Evolutionary conservation across 768 basidiomycete species (phyloP).

Genomic region (Phanerodontia chrysosporium): DNA sequence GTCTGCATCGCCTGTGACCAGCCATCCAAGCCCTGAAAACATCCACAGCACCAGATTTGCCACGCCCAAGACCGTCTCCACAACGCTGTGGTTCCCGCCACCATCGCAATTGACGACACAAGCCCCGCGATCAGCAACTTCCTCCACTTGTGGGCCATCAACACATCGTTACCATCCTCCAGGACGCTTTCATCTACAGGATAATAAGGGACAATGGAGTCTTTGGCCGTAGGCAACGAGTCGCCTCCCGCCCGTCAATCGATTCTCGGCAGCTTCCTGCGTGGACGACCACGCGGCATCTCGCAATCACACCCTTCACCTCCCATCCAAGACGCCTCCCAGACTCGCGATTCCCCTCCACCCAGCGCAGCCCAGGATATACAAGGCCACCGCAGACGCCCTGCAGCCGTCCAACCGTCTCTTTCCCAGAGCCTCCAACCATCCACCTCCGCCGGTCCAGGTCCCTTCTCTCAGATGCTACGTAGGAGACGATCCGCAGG

Average conservation of each 20-base stretch:
- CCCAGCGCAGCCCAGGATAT: constrained; percentile 29
- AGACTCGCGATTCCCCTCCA: constrained; percentile 39
- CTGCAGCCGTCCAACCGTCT: constrained; percentile 30
- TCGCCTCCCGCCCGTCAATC: constrained; percentile 46
- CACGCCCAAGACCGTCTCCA: neutral
- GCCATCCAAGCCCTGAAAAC: neutral
- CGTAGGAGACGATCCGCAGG: constrained; percentile 64
- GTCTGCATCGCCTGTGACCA: neutral
- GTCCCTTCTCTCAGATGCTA: constrained; percentile 56
- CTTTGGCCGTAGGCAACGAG: constrained; percentile 23
- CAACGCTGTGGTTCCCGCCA: neutral
- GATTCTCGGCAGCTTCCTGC: constrained; percentile 70
- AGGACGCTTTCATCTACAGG: neutral
- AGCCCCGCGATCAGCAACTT: neutral
- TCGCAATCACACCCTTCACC: constrained; percentile 52
- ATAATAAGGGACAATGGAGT: constrained; percentile 23
- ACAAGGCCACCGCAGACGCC: constrained; percentile 35
- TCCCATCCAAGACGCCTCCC: constrained; percentile 32
- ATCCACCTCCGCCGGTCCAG: constrained; percentile 31
- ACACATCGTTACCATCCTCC: neutral
- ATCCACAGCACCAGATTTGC: neutral
- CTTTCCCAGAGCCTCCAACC: constrained; percentile 30
- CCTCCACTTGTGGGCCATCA: neutral
- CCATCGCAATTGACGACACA: neutral
- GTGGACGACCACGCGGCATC: constrained; percentile 62